Evolutionary conservation across 345 rosid species (phyloP).

Genomic region (Corchorus olitorius): DNA sequence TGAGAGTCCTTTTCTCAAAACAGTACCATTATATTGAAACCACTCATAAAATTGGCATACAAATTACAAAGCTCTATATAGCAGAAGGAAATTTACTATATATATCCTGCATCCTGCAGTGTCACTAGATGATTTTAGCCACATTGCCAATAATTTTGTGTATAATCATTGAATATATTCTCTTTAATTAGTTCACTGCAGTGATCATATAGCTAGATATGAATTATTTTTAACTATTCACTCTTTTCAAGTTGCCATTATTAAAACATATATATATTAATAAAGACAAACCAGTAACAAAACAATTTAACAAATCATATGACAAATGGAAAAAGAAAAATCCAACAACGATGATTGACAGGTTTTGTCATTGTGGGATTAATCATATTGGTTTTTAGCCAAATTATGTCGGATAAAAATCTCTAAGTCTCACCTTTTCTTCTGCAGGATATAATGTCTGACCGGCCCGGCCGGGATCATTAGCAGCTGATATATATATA

Average conservation of each 20-base stretch:
- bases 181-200: not conserved
- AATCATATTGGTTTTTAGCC: constrained; percentile 1
- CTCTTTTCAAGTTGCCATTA: not conserved
- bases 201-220: not conserved
- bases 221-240: not conserved
- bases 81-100: not conserved
- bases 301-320: not conserved
- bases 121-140: not conserved
- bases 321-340: not conserved
- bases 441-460: not conserved
- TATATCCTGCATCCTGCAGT: not conserved
- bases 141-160: not conserved
- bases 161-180: too few species aligned
- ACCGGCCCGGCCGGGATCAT: too few species aligned
- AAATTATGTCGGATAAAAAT: not conserved
- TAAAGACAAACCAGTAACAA: constrained; percentile 7
- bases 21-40: not conserved
- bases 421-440: not conserved
- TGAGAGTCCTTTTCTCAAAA: not conserved
- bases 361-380: constrained; percentile 3
- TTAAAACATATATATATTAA: not conserved
- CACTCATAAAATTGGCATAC: not conserved
- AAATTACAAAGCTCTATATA: not conserved
- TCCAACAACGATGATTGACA: constrained; percentile 12
- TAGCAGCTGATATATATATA: too few species aligned